Evolutionary conservation across 345 rosid species (phyloP).

Genomic region (Geranium rotundifolium): DNA sequence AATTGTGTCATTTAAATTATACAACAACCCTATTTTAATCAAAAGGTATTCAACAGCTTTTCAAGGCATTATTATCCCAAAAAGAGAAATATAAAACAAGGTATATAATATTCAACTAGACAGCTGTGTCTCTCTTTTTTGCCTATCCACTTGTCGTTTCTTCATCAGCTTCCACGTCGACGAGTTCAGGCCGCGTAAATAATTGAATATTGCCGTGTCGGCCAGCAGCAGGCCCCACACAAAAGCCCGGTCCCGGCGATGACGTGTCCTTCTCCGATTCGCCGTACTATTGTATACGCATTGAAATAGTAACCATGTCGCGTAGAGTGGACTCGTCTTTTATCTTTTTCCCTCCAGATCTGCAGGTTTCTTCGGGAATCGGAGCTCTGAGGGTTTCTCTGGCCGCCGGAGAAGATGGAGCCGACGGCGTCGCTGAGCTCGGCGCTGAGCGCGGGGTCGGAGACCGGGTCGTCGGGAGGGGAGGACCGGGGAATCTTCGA

Average conservation of each 20-base stretch:
- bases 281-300: not conserved
- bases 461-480: slow-evolving; percentile 2
- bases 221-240: not conserved
- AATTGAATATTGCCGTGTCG: too few relatives aligned
- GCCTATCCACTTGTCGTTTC: too few relatives aligned
- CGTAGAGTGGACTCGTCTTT: not conserved
- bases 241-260: not conserved
- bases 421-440: not conserved
- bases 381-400: not conserved
- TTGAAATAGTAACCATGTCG: not conserved
- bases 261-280: not conserved
- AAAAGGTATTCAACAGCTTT: too few relatives aligned
- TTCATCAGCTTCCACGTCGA: not conserved
- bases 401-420: not conserved
- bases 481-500: slow-evolving; percentile 20
- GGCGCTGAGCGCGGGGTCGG: slow-evolving; percentile 9
- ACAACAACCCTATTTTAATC: too few relatives aligned
- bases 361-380: not conserved
- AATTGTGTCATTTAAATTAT: too few relatives aligned
- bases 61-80: too few relatives aligned
- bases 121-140: too few relatives aligned
- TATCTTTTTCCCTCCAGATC: not conserved
- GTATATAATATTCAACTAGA: too few relatives aligned
- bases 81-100: too few relatives aligned
- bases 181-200: not conserved